Base-by-base conservation (phyloP, 306 rosid species). In the Castanopsis chinensis region DNA sequence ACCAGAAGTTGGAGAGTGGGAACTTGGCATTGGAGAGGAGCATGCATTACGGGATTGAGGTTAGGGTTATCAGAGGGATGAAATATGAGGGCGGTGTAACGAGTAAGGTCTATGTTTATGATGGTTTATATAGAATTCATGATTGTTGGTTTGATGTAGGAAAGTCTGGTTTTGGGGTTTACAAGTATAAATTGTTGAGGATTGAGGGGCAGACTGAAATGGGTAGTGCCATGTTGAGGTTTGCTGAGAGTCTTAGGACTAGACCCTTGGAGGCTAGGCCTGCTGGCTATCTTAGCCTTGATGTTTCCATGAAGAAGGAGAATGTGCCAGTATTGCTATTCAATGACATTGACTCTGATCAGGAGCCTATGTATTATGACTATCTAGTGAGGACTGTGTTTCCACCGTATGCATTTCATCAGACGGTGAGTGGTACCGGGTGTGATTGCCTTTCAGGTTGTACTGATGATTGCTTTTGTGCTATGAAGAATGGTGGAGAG, bases 61-160 rank as follows among this genome's bases (percentile, higher is more conserved):
- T 96, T 65, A 87, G 99, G 78, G 99, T 96, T 12, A 90, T 96
- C 45, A 87, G 99, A 9, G 97, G 98, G 23, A 77, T 89, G 33
- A 90, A 88, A 49, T 83, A 73, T 30, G 78, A 87, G 3, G 93
- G 92, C 0, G 78, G 86, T 15, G 45, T 88, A 61, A 10, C 97
- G 1, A 79, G 78, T 69, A 96, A 90, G 86, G 87, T 93, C 54
- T 96, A 96, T 84, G 91, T 96, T 57, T 96, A 96, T 80, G 99
- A 96, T 85, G 99, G 99, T 1, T 80, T 96, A 74, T 96, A 93
- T 83, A 89, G 78, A 76, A 96, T 96, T 76, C 12, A 80, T 35
- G 93, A 91, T 60, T 88, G 89, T 61, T 96, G 98, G 98, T 90
- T 96, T 85, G 99, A 93, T 84, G 92, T 90, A 80, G 98, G 99